Evolutionary conservation across 75 land plant genomes (phyloP).

Genomic region (Adiantum capillusveneris): DNA sequence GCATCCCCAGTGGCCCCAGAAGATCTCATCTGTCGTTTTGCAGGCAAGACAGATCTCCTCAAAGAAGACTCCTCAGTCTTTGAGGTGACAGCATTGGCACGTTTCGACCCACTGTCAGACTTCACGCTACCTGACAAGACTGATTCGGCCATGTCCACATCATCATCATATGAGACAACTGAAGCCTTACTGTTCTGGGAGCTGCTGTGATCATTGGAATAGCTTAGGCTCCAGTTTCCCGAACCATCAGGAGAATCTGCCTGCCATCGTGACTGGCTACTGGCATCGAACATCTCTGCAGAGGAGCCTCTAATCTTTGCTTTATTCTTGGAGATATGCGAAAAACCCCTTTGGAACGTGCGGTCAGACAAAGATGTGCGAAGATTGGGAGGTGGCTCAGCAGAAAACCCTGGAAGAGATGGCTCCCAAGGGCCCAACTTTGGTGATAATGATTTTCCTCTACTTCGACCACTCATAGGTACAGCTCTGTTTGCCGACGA

Average conservation of each 20-base stretch:
- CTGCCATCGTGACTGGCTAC: constrained; percentile 18
- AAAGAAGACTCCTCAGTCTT: background rate
- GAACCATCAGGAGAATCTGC: constrained; percentile 60
- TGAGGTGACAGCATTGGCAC: background rate
- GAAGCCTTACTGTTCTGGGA: constrained; percentile 57
- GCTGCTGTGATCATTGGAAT: constrained; percentile 45
- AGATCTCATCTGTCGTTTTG: background rate
- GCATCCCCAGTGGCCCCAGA: background rate
- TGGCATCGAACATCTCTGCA: constrained; percentile 12
- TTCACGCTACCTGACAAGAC: constrained; percentile 6
- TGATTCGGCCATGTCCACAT: constrained; percentile 50
- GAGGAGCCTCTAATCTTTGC: constrained; percentile 13
- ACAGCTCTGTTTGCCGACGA: constrained; percentile 30
- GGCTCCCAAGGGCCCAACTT: constrained; percentile 65
- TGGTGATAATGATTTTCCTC: constrained; percentile 69
- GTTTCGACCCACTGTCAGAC: background rate
- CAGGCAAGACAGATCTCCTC: background rate
- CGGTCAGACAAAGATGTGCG: constrained; percentile 69
- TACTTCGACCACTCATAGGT: constrained; percentile 35
- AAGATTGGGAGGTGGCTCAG: constrained; percentile 79
- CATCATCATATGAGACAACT: constrained; percentile 64
- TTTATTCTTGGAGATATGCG: constrained; percentile 11
- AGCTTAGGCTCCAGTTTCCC: constrained; percentile 52
- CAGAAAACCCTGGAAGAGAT: constrained; percentile 52
- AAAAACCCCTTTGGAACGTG: constrained; percentile 49